Conservation (phyloP, 306 rosid species). For the Morella rubra region DNA sequence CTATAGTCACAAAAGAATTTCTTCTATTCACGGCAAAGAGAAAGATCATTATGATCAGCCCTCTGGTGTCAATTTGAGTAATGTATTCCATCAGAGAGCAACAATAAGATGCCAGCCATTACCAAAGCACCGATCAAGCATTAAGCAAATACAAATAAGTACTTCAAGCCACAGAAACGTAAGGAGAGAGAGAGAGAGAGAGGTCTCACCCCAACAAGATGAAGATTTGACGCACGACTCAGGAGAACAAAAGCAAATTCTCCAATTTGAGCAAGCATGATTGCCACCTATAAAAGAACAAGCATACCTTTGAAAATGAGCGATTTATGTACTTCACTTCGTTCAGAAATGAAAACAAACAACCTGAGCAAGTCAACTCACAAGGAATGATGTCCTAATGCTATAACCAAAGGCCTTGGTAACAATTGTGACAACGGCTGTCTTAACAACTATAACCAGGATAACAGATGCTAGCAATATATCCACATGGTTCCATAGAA, state of each 20-base stretch:
- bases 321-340: neutral
- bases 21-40: neutral
- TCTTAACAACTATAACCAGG: slow-evolving; percentile 87
- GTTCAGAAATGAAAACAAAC: slow-evolving; percentile 14
- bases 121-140: slow-evolving; percentile 15
- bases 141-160: neutral
- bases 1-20: neutral
- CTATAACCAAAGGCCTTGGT: slow-evolving; percentile 91
- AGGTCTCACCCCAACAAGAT: slow-evolving; percentile 81
- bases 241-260: slow-evolving; percentile 98
- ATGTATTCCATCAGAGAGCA: neutral
- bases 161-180: slow-evolving; percentile 3
- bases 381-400: slow-evolving; percentile 75
- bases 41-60: neutral
- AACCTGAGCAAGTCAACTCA: slow-evolving; percentile 39
- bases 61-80: neutral
- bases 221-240: slow-evolving; percentile 94
- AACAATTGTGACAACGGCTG: slow-evolving; percentile 71
- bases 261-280: slow-evolving; percentile 96
- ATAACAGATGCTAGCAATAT: slow-evolving; percentile 94
- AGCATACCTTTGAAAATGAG: slow-evolving; percentile 2
- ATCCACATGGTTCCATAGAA: slow-evolving; percentile 95
- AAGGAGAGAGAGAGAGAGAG: slow-evolving; percentile 19
- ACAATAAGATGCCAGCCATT: slow-evolving; percentile 1
- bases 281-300: slow-evolving; percentile 60